These are phyloP conservation scores for Cucumis melo DNA, from an alignment of 306 rosid species.

Conservation along the genomic window DNA sequence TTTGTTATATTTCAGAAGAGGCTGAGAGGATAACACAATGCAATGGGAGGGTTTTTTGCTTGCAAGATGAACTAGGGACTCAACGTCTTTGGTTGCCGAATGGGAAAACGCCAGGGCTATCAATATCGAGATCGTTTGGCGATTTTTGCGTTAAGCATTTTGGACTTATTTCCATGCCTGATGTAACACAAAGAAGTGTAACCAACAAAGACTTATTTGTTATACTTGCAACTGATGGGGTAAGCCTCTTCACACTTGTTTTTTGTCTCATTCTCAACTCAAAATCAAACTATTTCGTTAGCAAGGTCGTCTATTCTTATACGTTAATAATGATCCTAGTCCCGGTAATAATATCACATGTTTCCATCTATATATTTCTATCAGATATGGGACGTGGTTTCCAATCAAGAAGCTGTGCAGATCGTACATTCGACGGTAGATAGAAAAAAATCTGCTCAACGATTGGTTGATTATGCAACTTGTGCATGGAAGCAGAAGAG, in stretches of 20 bases:
- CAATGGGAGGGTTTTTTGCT: conserved; percentile 66
- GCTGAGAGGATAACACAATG: conserved; percentile 73
- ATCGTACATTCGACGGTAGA: conserved; percentile 44
- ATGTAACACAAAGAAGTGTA: conserved; percentile 58
- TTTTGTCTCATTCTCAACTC: not conserved
- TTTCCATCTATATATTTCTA: not conserved
- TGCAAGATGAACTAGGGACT: conserved; percentile 74
- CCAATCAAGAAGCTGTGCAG: conserved; percentile 77
- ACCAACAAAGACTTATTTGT: conserved; percentile 55
- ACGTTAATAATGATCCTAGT: not conserved
- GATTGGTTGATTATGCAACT: conserved; percentile 57
- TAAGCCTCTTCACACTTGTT: not conserved
- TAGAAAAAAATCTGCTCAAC: conserved; percentile 42
- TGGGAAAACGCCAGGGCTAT: conserved; percentile 60
- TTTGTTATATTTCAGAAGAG: conserved; percentile 44
- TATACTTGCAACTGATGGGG: conserved; percentile 94
- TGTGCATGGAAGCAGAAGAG: conserved; percentile 79
- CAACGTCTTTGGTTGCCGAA: conserved; percentile 75
- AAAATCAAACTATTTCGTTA: not conserved
- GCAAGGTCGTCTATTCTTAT: not conserved
- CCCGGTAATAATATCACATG: not conserved
- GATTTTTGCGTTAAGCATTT: conserved; percentile 65
- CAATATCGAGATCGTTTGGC: conserved; percentile 93
- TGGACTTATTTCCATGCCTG: conserved; percentile 85
- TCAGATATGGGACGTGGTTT: conserved; percentile 87